Percentiles rank a stretch among this genome's conserved stretches.
Conservation (phyloP, 176 grass and related monocot species). For the Urochloa ruziziensis region DNA sequence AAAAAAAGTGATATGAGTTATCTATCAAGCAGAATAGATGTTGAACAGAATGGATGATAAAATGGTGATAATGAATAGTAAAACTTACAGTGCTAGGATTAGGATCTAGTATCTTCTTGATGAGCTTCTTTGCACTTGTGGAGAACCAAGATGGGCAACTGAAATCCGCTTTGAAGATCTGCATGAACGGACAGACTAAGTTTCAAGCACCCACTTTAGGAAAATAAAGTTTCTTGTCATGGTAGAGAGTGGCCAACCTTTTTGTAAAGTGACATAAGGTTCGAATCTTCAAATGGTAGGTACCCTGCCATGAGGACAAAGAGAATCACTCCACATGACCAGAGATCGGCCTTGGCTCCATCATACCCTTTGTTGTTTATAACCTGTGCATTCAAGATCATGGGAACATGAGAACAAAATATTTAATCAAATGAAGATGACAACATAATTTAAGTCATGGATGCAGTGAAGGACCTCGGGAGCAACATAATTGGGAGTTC, state of each 20-base stretch:
- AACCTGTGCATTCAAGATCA: conserved; percentile 51
- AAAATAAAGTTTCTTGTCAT: conserved; percentile 1
- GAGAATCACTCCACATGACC: conserved; percentile 98
- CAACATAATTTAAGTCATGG: conserved; percentile 18
- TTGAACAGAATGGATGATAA: not conserved
- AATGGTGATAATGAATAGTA: not conserved
- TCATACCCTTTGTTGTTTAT: conserved; percentile 97
- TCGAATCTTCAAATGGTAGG: conserved; percentile 91
- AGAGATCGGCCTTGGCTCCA: conserved; percentile 91
- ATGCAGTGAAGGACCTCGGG: conserved; percentile 54
- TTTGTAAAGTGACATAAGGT: conserved; percentile 89
- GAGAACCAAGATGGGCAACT: conserved; percentile 94
- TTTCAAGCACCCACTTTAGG: conserved; percentile 10
- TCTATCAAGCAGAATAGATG: not conserved
- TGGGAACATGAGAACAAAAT: conserved; percentile 41
- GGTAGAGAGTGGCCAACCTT: conserved; percentile 51
- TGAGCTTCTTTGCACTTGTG: conserved; percentile 89
- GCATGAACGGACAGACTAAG: conserved; percentile 20
- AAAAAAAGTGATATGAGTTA: not conserved
- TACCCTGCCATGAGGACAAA: conserved; percentile 96
- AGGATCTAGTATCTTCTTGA: conserved; percentile 92
- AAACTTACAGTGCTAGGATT: conserved; percentile 68
- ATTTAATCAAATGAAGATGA: conserved; percentile 13
- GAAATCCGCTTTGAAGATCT: conserved; percentile 96
- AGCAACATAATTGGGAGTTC: conserved; percentile 99